phyloP scores from a whole-genome alignment of 345 rosid genomes.

The Salix brachista region DNA sequence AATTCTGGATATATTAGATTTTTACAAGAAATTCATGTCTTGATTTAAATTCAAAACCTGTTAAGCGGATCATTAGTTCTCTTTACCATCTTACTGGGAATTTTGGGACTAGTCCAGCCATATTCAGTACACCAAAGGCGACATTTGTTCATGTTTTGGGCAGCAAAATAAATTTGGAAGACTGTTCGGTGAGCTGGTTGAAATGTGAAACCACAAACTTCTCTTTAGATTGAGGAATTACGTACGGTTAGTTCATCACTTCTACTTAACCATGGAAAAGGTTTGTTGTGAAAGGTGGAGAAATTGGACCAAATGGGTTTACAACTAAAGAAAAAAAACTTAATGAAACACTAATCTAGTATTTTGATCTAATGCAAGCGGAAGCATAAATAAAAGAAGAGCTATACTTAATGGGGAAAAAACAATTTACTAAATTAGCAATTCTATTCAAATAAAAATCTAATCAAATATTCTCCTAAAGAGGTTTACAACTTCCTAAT shows the following conservation, averaged over 20 bases:
- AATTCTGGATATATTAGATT: too few relatives aligned
- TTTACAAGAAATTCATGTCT: too few relatives aligned
- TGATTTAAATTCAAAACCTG: rapidly evolving
- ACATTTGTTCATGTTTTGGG: background rate
- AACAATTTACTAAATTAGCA: too few relatives aligned
- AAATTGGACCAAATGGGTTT: background rate
- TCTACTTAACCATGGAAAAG: background rate
- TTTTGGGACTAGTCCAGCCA: background rate
- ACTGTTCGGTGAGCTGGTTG: background rate
- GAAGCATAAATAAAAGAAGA: too few relatives aligned
- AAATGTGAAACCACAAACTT: background rate
- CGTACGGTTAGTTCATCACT: background rate
- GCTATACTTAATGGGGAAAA: too few relatives aligned
- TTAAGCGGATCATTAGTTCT: too few relatives aligned
- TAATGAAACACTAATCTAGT: too few relatives aligned
- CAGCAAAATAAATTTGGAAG: background rate
- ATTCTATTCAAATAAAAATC: too few relatives aligned
- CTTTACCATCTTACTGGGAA: rapidly evolving
- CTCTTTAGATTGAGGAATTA: background rate
- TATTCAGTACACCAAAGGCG: background rate
- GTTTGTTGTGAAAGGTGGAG: background rate
- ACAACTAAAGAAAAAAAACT: too few relatives aligned
- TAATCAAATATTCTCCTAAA: too few relatives aligned
- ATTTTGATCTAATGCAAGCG: too few relatives aligned
- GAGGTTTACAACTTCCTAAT: too few relatives aligned